Evolutionary conservation across 2,329 filamentous ascomycete genomes (phyloP).

Genomic region (Phaeosphaeriaceae sp.): DNA sequence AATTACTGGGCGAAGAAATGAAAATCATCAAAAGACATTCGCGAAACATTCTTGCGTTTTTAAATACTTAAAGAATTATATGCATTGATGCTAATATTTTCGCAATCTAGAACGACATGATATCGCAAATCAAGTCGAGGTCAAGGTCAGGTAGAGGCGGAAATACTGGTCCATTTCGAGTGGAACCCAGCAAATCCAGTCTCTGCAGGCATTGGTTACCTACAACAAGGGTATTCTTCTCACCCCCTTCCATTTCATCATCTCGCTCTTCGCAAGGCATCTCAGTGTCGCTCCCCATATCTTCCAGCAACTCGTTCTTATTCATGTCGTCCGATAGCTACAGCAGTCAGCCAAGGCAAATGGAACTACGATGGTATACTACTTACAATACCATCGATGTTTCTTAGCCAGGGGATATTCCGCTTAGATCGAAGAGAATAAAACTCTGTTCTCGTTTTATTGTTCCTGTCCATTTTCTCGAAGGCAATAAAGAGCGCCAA

Average conservation of each 20-base stretch:
- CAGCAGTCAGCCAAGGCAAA: not conserved
- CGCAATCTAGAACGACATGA: not conserved
- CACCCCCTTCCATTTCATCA: not conserved
- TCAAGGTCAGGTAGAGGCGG: not conserved
- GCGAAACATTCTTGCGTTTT: not conserved
- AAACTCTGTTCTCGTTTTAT: conserved; percentile 1
- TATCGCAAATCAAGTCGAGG: not conserved
- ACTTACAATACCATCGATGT: not conserved
- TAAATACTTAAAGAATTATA: not conserved
- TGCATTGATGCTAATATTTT: not conserved
- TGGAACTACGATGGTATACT: not conserved
- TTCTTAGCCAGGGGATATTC: not conserved
- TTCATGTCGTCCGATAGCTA: not conserved
- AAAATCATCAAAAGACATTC: not conserved
- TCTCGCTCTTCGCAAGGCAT: conserved; percentile 1
- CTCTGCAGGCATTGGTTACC: not conserved
- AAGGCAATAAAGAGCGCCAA: conserved; percentile 1
- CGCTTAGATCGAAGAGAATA: conserved; percentile 1
- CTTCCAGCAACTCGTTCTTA: not conserved
- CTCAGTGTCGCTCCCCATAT: not conserved
- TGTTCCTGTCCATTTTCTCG: not conserved
- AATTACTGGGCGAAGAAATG: not conserved
- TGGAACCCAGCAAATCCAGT: not conserved
- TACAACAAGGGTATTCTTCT: not conserved
- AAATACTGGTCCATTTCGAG: not conserved